Percentiles rank a stretch among this genome's conserved stretches.
These are phyloP conservation scores for Penicillium sclerotigenum DNA, from an alignment of 2,329 filamentous ascomycete species.

Conservation along the genomic window DNA sequence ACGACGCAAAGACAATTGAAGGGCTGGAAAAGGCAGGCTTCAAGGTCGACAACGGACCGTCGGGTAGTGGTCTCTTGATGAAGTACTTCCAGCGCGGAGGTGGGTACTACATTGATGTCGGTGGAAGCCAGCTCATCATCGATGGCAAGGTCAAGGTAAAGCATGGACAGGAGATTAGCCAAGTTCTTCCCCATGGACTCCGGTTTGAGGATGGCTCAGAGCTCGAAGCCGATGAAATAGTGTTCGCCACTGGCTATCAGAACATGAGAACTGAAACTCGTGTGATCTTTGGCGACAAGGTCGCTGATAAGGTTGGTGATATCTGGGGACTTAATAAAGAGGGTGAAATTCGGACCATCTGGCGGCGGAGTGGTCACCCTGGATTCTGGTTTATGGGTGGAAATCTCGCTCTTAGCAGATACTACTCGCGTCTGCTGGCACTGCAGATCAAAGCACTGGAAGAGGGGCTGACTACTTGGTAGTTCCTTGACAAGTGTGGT, in stretches of 20 bases:
- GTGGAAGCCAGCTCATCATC: slow-evolving; percentile 59
- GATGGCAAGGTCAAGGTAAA: slow-evolving; percentile 65
- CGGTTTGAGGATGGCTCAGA: slow-evolving; percentile 56
- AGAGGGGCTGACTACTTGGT: slow-evolving; percentile 24
- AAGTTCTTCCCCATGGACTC: slow-evolving; percentile 50
- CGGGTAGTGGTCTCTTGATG: slow-evolving; percentile 55
- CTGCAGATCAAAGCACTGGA: slow-evolving; percentile 50
- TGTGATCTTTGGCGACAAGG: slow-evolving; percentile 59
- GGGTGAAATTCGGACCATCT: slow-evolving; percentile 58
- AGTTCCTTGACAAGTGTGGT: not conserved
- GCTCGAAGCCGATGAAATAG: slow-evolving; percentile 62
- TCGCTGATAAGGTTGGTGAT: slow-evolving; percentile 57
- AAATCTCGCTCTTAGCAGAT: slow-evolving; percentile 61
- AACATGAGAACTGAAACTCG: slow-evolving; percentile 66
- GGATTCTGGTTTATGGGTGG: slow-evolving; percentile 68
- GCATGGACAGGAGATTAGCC: slow-evolving; percentile 57
- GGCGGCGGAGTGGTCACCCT: slow-evolving; percentile 60
- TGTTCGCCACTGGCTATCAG: slow-evolving; percentile 59
- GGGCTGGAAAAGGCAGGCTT: slow-evolving; percentile 58
- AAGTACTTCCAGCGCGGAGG: slow-evolving; percentile 66
- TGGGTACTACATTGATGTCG: slow-evolving; percentile 70
- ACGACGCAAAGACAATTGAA: slow-evolving; percentile 39
- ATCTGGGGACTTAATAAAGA: slow-evolving; percentile 61
- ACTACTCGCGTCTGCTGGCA: slow-evolving; percentile 55
- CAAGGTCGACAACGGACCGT: slow-evolving; percentile 56